Percentiles rank a stretch among this genome's conserved stretches.
phyloP scores from a whole-genome alignment of 371 early-diverging fungal genomes.

The Circinella minor region DNA sequence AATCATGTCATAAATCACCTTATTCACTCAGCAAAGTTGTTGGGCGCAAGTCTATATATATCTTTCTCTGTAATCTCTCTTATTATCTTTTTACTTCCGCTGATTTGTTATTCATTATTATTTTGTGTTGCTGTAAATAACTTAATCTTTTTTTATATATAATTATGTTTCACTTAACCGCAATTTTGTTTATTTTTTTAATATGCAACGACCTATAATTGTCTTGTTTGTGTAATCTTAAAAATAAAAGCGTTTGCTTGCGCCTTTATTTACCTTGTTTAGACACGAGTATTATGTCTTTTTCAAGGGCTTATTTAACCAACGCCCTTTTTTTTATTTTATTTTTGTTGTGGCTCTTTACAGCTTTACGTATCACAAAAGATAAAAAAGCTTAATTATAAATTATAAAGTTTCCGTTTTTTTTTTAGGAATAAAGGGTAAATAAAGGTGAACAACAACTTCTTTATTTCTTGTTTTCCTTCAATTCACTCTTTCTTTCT shows the following conservation, averaged over 20 bases:
- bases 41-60: conserved; percentile 8
- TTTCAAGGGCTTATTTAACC: not conserved
- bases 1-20: too few relatives aligned
- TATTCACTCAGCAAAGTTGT: too few relatives aligned
- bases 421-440: not conserved
- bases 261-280: conserved; percentile 6
- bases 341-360: not conserved
- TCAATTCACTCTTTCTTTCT: too few relatives aligned
- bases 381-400: conserved; percentile 4
- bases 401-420: not conserved
- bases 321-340: not conserved
- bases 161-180: not conserved
- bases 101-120: not conserved
- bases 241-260: not conserved
- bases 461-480: too few relatives aligned
- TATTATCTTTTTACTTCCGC: not conserved
- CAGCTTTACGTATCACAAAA: too few relatives aligned
- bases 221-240: not conserved
- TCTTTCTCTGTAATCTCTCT: not conserved
- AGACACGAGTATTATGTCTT: conserved; percentile 3
- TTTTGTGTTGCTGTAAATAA: conserved; percentile 3
- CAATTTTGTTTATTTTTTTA: not conserved
- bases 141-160: not conserved
- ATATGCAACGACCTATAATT: conserved; percentile 3
- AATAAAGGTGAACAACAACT: too few relatives aligned